Evolutionary conservation across 176 grass and related monocot species (phyloP), one percentile per base, ranked within the genome.

Genomic region (Aegilops speltoides): DNA sequence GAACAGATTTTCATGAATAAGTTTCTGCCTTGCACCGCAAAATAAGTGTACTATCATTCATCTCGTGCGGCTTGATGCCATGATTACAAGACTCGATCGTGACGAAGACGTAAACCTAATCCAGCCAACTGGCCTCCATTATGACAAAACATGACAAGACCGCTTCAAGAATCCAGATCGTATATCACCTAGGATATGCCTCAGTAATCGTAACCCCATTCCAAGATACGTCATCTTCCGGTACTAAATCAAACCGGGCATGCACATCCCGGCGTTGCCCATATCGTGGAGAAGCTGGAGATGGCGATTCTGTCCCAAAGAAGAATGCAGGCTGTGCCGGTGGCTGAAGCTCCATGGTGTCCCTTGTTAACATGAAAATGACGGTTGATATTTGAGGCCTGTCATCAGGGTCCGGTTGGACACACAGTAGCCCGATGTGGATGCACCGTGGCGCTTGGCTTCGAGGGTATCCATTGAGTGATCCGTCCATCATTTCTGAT

Each of bases 301-400:
- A 46, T 4, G 17, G 17, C 10, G 37, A 68, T 16, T 84, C 33
- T 62, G 66, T 46, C 7, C 76, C 68, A 6, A 91, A 81, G 80
- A 66, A 73, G 76, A 89, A 92, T 13, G 94, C 85, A 9, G 94
- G 94, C 0, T 80, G 45, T 7, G 63, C 25, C 3, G 89, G 91
- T 8, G 24, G 19, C 23, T 83, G 84, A 5, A 96, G 67, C 43
- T 41, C 52, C 52, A 84, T 91, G 16, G 38, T 38, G 31, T 91
- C 87, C 69, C 87, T 93, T 3, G 63, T 89, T 24, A 96, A 60
- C 94, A 93, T 93, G 37, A 89, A 80, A 31, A 91, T 20, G 5
- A 86, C 84, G 0, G 46, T 19, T 34, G 83, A 91, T 79, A 96
- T 96, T 41, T 84, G 78, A 20, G 91, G 94, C 14, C 91, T 86